These are phyloP conservation scores for Pholiota molesta DNA, from an alignment of 768 basidiomycete species.

Conservation along the genomic window DNA sequence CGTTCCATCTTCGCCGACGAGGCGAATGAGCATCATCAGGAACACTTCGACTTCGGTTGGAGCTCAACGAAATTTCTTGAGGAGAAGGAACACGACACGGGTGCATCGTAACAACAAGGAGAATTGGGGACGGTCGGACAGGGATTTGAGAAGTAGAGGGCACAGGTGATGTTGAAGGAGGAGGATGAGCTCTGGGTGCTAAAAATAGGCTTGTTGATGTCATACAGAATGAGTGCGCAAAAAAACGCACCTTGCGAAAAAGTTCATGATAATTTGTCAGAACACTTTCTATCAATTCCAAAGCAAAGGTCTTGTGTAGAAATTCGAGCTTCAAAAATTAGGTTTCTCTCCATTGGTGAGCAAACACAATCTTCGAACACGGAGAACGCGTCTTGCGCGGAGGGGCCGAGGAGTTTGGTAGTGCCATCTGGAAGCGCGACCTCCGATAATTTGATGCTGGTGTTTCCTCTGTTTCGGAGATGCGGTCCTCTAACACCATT, in stretches of 20 bases:
- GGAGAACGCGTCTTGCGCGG: constrained; percentile 82
- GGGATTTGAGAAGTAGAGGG: constrained; percentile 82
- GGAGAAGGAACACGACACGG: constrained; percentile 89
- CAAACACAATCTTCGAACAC: constrained; percentile 93
- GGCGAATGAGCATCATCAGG: constrained; percentile 69
- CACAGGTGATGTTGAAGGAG: constrained; percentile 91
- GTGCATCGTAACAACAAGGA: constrained; percentile 89
- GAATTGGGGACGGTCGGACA: constrained; percentile 83
- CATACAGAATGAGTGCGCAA: background rate
- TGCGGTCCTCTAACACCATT: constrained; percentile 75
- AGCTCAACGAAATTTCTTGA: constrained; percentile 92
- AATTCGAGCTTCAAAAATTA: constrained; percentile 79
- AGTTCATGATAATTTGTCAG: constrained; percentile 90
- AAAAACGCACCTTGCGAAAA: constrained; percentile 68
- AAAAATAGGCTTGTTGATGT: background rate
- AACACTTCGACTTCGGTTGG: constrained; percentile 87
- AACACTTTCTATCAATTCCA: constrained; percentile 97
- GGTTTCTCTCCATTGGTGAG: constrained; percentile 84
- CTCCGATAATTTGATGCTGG: constrained; percentile 37
- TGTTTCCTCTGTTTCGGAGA: constrained; percentile 36
- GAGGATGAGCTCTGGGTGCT: constrained; percentile 84
- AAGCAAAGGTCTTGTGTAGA: constrained; percentile 90
- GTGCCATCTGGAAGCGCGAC: constrained; percentile 71
- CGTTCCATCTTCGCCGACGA: constrained; percentile 55
- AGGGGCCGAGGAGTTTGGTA: constrained; percentile 64